phyloP scores from a whole-genome alignment of 176 grass and related monocot species.

The Ampelocalamus luodianensis region DNA sequence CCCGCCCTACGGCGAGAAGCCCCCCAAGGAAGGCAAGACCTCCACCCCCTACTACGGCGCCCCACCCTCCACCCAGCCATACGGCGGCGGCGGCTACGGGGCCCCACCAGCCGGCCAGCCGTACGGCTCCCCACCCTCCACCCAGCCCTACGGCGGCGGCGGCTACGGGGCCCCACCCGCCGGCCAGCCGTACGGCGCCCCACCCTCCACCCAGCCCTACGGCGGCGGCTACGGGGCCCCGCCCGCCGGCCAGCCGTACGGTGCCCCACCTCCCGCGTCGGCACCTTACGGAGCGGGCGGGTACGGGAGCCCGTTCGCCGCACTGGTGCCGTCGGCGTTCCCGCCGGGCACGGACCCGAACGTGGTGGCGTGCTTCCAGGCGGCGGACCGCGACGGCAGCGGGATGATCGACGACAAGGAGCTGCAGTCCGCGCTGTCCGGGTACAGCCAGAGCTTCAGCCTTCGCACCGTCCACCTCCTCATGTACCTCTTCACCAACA shows the following conservation, averaged over 20 bases:
- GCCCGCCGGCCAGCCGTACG: not conserved
- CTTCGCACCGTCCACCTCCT: conserved; percentile 88
- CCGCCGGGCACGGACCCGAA: conserved; percentile 84
- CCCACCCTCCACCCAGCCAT: conserved; percentile 18
- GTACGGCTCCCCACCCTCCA: conserved; percentile 6
- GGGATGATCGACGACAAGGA: conserved; percentile 96
- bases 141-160: conserved; percentile 8
- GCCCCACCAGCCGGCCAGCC: conserved; percentile 35
- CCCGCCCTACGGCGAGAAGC: conserved; percentile 55
- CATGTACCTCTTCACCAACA: conserved; percentile 94
- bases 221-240: conserved; percentile 36
- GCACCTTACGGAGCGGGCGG: conserved; percentile 31
- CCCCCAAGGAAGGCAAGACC: conserved; percentile 47
- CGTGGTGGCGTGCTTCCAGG: conserved; percentile 93
- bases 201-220: conserved; percentile 15
- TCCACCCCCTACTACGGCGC: conserved; percentile 17
- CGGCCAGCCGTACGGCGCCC: conserved; percentile 6
- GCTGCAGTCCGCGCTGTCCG: conserved; percentile 85
- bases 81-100: conserved; percentile 28
- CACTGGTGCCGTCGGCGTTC: conserved; percentile 75
- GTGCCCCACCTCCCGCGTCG: conserved; percentile 9
- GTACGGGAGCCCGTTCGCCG: conserved; percentile 64
- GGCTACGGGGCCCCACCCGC: conserved; percentile 27
- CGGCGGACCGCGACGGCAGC: conserved; percentile 87
- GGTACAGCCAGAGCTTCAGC: conserved; percentile 90